phyloP scores from a whole-genome alignment of 164 flowering plant genomes.

The Platanus orientalis region DNA sequence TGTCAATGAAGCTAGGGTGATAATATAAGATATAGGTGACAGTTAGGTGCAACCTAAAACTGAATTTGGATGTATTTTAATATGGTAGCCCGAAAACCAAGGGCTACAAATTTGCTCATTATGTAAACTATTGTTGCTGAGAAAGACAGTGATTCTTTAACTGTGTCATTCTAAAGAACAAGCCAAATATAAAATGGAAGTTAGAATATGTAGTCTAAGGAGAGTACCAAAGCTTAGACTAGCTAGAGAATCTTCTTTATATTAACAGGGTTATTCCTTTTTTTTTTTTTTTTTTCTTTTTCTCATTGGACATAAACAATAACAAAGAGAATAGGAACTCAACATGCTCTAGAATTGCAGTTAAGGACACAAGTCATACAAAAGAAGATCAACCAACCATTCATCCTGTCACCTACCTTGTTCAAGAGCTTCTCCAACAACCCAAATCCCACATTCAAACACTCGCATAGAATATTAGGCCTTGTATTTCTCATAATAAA shows the following conservation, averaged over 20 bases:
- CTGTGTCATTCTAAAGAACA: no score
- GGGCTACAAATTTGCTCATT: not conserved
- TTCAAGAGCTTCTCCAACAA: slow-evolving; percentile 3
- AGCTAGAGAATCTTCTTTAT: not conserved
- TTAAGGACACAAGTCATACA: not conserved
- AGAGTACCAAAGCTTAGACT: not conserved
- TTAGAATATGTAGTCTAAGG: not conserved
- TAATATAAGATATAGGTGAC: no score
- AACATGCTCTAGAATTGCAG: not conserved
- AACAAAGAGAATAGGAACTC: not conserved
- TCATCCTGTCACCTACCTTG: not conserved
- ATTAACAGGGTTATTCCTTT: no score
- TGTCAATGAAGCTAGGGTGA: no score
- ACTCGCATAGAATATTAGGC: not conserved
- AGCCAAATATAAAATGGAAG: no score
- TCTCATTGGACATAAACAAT: not conserved
- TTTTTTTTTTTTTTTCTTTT: no score
- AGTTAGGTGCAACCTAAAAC: no score
- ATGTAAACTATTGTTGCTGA: not conserved
- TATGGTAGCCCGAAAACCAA: no score
- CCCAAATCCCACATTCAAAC: slow-evolving; percentile 5
- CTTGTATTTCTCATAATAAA: not conserved
- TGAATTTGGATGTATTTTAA: no score
- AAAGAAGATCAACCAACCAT: not conserved
- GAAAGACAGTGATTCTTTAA: not conserved